Conservation (phyloP, 306 rosid species). For the Corylus heterophylla region DNA sequence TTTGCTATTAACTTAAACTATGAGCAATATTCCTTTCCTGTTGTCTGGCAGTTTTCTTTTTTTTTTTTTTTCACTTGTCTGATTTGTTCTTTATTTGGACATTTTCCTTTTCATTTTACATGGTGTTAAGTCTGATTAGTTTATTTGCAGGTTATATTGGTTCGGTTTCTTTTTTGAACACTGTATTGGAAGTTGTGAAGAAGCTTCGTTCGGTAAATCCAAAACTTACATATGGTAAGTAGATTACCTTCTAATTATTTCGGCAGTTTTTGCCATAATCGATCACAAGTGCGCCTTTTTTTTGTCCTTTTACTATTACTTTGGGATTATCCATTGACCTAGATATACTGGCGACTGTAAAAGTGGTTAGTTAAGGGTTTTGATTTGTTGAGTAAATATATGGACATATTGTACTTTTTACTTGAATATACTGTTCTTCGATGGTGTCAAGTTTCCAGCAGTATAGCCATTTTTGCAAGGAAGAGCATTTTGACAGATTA, state of each 20-base stretch:
- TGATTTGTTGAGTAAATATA: background rate
- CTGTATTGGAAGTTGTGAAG: slow-evolving; percentile 48
- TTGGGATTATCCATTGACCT: background rate
- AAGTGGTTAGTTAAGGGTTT: background rate
- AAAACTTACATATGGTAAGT: slow-evolving; percentile 52
- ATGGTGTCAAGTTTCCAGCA: background rate
- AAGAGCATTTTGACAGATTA: background rate
- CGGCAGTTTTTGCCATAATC: background rate
- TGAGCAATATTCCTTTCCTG: background rate
- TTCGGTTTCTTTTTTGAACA: slow-evolving; percentile 58
- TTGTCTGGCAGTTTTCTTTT: background rate
- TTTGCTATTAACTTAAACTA: background rate
- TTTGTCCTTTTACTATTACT: background rate
- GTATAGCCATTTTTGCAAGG: background rate
- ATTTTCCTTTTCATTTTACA: slow-evolving; percentile 1
- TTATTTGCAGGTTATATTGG: slow-evolving; percentile 57
- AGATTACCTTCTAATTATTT: background rate
- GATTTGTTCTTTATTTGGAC: slow-evolving; percentile 1
- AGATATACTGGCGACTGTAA: background rate
- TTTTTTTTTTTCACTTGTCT: background rate
- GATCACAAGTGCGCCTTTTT: no score
- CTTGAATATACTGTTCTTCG: background rate
- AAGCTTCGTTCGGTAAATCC: slow-evolving; percentile 59
- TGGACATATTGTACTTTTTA: background rate
- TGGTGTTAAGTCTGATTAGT: slow-evolving; percentile 13